phyloP scores from a whole-genome alignment of 2,329 filamentous ascomycete species.

The Dendrostoma leiphaemia region DNA sequence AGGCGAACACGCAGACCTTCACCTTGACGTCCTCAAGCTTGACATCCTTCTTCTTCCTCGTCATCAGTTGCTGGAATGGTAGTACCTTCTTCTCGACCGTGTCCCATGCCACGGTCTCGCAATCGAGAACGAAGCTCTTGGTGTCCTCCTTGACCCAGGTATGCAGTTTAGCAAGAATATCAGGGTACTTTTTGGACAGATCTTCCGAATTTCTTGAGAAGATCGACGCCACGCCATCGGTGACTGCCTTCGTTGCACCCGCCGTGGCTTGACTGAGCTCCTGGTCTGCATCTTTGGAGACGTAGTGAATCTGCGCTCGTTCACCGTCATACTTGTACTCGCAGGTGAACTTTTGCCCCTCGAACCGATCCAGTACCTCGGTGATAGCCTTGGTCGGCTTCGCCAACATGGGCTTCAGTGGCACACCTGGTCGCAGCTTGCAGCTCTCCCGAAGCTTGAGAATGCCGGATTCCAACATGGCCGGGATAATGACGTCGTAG shows the following conservation, averaged over 20 bases:
- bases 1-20: constrained; percentile 95
- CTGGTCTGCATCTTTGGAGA: constrained; percentile 73
- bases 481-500: constrained; percentile 91
- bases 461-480: constrained; percentile 83
- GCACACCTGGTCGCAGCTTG: constrained; percentile 89
- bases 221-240: constrained; percentile 80
- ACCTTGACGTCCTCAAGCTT: constrained; percentile 94
- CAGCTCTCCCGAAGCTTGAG: constrained; percentile 78
- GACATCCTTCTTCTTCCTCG: constrained; percentile 94
- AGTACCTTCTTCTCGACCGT: constrained; percentile 91
- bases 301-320: constrained; percentile 96
- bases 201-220: constrained; percentile 98
- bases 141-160: constrained; percentile 89
- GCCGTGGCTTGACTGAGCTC: constrained; percentile 63
- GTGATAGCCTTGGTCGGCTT: constrained; percentile 98
- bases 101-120: constrained; percentile 97
- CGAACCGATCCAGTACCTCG: constrained; percentile 94
- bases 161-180: constrained; percentile 84
- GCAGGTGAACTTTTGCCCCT: constrained; percentile 92
- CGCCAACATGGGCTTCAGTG: constrained; percentile 96
- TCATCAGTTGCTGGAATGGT: constrained; percentile 98
- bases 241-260: constrained; percentile 62
- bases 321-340: constrained; percentile 99
- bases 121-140: constrained; percentile 96
- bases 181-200: constrained; percentile 94